Evolutionary conservation across 208 protist species (phyloP).

Genomic region (Plasmodiophora brassicae): DNA sequence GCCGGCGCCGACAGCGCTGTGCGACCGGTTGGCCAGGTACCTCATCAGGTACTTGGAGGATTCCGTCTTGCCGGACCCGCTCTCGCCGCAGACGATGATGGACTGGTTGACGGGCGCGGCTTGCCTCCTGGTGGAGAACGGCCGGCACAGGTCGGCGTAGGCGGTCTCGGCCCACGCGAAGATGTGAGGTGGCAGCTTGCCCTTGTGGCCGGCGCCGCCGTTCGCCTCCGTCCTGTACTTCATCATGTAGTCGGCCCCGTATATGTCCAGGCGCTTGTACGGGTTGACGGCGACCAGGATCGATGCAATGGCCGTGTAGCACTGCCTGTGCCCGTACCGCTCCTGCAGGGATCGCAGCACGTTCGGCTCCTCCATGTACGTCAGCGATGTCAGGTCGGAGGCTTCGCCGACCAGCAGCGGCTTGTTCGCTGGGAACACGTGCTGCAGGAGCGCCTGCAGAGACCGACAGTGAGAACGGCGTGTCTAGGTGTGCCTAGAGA

Average conservation of each 20-base stretch:
- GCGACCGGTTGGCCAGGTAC: conserved; percentile 30
- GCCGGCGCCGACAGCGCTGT: background rate
- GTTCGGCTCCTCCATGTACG: conserved; percentile 40
- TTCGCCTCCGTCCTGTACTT: background rate
- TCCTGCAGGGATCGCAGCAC: conserved; percentile 16
- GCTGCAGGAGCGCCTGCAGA: background rate
- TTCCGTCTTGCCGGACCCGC: conserved; percentile 56
- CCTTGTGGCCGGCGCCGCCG: background rate
- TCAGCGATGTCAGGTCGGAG: conserved; percentile 30
- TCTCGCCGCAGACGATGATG: conserved; percentile 56
- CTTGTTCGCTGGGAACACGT: conserved; percentile 14
- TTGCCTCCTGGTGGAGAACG: conserved; percentile 8
- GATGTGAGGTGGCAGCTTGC: too few species aligned
- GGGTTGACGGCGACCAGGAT: conserved; percentile 38
- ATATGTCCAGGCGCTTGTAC: conserved; percentile 38
- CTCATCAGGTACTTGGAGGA: conserved; percentile 42
- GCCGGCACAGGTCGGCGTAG: conserved; percentile 11
- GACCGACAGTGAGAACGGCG: too few species aligned
- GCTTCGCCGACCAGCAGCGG: background rate
- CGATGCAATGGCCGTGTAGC: conserved; percentile 17
- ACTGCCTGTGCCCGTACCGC: background rate
- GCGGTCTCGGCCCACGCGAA: conserved; percentile 28
- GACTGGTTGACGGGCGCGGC: conserved; percentile 42
- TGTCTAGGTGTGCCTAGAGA: too few species aligned
- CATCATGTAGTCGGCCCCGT: background rate